phyloP scores from a whole-genome alignment of 257 asterid species.

The Echites panduratus region DNA sequence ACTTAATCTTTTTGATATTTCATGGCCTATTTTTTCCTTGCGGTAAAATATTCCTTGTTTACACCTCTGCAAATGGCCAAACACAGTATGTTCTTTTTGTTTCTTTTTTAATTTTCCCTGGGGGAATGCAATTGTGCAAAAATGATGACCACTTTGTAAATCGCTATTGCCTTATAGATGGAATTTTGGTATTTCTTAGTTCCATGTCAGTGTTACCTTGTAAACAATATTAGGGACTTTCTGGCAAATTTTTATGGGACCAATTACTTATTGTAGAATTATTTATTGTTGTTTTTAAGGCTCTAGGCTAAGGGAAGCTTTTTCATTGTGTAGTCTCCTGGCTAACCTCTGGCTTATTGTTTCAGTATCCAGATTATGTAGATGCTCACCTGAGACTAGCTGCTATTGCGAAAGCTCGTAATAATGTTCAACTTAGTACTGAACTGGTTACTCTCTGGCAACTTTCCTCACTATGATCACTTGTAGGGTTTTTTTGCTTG shows the following conservation, averaged over 20 bases:
- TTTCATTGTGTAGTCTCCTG: conserved; percentile 3
- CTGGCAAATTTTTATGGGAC: neutral
- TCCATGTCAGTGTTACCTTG: neutral
- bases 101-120: neutral
- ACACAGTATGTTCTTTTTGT: neutral
- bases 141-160: neutral
- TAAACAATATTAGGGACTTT: neutral
- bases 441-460: conserved; percentile 61
- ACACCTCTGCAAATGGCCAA: neutral
- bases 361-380: conserved; percentile 81
- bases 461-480: conserved; percentile 4
- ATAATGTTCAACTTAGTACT: conserved; percentile 69
- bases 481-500: conserved; percentile 10
- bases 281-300: neutral
- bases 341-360: conserved; percentile 21
- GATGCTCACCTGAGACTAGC: conserved; percentile 97
- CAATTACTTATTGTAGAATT: neutral
- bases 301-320: neutral
- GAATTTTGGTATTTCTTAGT: neutral
- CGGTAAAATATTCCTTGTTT: neutral
- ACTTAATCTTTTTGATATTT: neutral
- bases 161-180: neutral
- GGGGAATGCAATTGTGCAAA: neutral
- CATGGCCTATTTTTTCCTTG: neutral
- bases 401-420: conserved; percentile 88